These are phyloP conservation scores for Pseudopyricularia cyperi DNA, from an alignment of 2,329 filamentous ascomycete species.

Conservation along the genomic window DNA sequence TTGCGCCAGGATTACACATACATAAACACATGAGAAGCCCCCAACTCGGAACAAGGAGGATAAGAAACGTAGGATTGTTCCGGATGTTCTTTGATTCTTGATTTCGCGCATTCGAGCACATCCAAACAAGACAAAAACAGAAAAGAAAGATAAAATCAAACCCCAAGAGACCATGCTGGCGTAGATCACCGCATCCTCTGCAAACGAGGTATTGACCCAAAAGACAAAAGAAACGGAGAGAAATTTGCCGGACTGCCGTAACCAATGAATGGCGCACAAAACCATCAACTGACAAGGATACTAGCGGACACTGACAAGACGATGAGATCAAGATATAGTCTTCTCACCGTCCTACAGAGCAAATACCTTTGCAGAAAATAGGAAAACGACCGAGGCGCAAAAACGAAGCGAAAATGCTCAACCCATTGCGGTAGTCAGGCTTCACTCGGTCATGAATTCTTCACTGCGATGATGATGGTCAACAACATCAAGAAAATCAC, in stretches of 20 bases:
- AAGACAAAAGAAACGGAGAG: background rate
- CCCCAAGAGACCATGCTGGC: background rate
- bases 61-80: no score
- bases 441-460: conserved; percentile 22
- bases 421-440: conserved; percentile 2
- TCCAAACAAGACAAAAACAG: background rate
- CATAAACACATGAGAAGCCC: no score
- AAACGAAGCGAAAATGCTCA: background rate
- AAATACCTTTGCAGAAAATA: background rate
- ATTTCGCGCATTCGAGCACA: background rate
- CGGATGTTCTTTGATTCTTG: background rate
- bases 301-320: background rate
- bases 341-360: background rate
- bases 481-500: conserved; percentile 49
- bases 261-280: background rate
- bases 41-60: no score
- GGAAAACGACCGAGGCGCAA: background rate
- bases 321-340: no score
- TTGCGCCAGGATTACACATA: no score
- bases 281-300: background rate
- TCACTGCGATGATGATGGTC: conserved; percentile 40
- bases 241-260: background rate
- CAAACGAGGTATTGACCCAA: background rate
- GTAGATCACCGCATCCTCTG: background rate
- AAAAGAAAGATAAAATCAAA: background rate